Base-by-base conservation (phyloP, 2,329 filamentous ascomycete species). In the Xylaria sp. region DNA sequence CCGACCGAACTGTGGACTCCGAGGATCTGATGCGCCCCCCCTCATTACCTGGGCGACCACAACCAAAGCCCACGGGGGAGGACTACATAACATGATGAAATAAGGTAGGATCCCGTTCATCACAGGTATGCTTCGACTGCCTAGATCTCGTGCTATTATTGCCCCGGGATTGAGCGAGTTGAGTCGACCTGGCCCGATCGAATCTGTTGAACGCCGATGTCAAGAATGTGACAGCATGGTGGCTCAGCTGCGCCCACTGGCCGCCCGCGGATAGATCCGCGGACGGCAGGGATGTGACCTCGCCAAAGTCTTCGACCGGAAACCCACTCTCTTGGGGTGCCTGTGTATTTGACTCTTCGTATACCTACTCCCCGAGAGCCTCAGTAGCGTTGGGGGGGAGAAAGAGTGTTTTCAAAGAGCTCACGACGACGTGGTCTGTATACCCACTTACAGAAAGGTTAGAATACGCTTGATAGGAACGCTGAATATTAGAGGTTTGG, bases 201-300 rank as follows among this genome's bases (percentile, higher is more conserved):
- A 60, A 19, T 47, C 19, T n/a, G 46, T 19, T 44, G 47, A 49
- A 48, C 8, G 18, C 18, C n/a, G 9, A 52, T 55, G 46, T 50
- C 50, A 23, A 35, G 46, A 42, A 51, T 47, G 30, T 47, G 42
- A 62, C 50, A 11, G 54, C 55, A 58, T 58, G 51, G 58, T 62
- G 57, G 57, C 57, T 60, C 37, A 42, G 37, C 37, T 42, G 47
- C 59, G 58, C 55, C 8, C 23, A 30, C 23, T 23, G 47, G 7
- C 11, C 54, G 59, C 13, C 54, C n/a, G 59, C 58, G 60, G 62
- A 55, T 60, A 64, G 62, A 64, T 62, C 62, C 60, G 62, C 62
- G 42, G 47, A 47, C 62, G 57, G 62, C 62, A 42, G 39, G 46
- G 53, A 59, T 62, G 55, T 13, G 19, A 60, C 59, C 48, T 50